Conservation (phyloP, 2,329 filamentous ascomycete genomes). For the Endoconidiophora polonica region DNA sequence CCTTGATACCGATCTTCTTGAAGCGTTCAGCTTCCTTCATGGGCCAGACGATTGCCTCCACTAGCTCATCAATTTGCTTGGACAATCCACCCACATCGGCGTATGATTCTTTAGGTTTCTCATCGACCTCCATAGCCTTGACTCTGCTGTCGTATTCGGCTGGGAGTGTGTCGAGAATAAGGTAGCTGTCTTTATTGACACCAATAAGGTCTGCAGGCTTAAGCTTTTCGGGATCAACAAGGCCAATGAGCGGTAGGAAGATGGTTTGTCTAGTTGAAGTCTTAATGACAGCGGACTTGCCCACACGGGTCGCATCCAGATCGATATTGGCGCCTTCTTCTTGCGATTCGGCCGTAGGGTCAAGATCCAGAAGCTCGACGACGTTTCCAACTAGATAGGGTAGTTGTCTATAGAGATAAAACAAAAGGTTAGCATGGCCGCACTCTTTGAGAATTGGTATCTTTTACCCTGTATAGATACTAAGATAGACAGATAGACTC, state of each 20-base stretch:
- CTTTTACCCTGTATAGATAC: background rate
- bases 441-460: background rate
- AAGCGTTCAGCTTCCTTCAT: slow-evolving; percentile 99
- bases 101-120: slow-evolving; percentile 99
- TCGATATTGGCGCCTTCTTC: slow-evolving; percentile 99
- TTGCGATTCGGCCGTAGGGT: slow-evolving; percentile 85
- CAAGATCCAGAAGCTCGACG: slow-evolving; percentile 89
- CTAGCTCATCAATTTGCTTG: slow-evolving; percentile 97
- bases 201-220: slow-evolving; percentile 95
- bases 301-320: slow-evolving; percentile 85
- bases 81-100: slow-evolving; percentile 92
- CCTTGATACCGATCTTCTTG: slow-evolving; percentile 99
- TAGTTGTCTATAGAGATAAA: slow-evolving; percentile 52
- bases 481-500: slow-evolving; percentile 17
- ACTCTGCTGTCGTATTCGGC: slow-evolving; percentile 98
- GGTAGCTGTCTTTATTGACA: slow-evolving; percentile 97
- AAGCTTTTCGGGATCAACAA: slow-evolving; percentile 87
- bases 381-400: slow-evolving; percentile 98
- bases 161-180: slow-evolving; percentile 88
- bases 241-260: slow-evolving; percentile 89
- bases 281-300: slow-evolving; percentile 98
- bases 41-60: slow-evolving; percentile 97
- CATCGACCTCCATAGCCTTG: slow-evolving; percentile 99
- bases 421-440: background rate
- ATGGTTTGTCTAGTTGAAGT: slow-evolving; percentile 97